phyloP scores from a whole-genome alignment of 129 eudicot genomes.

The Helianthus annuus region HanXRQr2.0-SUNRISE NC_035445.2:129273077-129273576 shows the following conservation, averaged over 20 bases:
- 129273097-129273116: neutral
- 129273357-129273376: neutral
- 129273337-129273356: neutral
- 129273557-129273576: conserved; percentile 16
- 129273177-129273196: neutral
- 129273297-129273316: neutral
- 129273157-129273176: neutral
- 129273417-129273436: conserved; percentile 92
- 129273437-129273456: conserved; percentile 85
- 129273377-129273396: conserved; percentile 59
- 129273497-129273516: neutral
- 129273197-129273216: neutral
- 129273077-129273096: neutral
- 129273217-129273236: neutral
- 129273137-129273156: neutral
- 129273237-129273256: neutral
- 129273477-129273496: conserved; percentile 54
- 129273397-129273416: conserved; percentile 96
- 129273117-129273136: neutral
- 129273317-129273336: neutral
- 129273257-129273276: neutral
- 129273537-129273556: conserved; percentile 11
- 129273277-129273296: neutral
- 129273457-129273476: conserved; percentile 85
- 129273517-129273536: neutral